Percentiles rank a stretch among this genome's conserved stretches.
These are phyloP conservation scores for Talaromyces adpressus DNA, from an alignment of 495 filamentous ascomycete species.

Conservation along the genomic window DNA sequence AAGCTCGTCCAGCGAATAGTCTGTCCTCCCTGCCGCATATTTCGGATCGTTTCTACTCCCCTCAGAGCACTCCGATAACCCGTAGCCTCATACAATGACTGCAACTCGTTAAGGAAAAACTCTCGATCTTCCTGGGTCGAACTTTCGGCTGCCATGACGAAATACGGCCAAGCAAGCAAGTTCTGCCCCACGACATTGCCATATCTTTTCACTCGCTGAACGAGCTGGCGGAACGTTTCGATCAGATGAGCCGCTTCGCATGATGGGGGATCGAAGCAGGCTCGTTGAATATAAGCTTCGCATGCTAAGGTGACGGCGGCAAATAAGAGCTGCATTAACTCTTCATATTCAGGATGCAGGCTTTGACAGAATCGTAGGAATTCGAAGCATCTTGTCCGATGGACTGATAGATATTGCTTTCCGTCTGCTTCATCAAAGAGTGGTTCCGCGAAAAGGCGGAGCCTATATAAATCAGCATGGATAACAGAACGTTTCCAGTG, in stretches of 20 bases:
- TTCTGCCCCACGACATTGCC: constrained; percentile 2
- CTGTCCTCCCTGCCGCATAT: not conserved
- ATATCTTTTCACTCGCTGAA: not conserved
- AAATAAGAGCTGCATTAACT: not conserved
- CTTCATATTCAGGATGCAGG: not conserved
- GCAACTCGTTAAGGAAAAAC: not conserved
- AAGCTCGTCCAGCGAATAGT: constrained; percentile 11
- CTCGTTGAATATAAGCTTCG: not conserved
- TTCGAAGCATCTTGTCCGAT: not conserved
- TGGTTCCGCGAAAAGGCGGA: not conserved
- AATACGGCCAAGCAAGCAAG: constrained; percentile 9
- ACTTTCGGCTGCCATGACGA: constrained; percentile 9
- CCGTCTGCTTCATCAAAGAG: not conserved
- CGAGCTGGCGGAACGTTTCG: not conserved
- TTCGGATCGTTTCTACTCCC: not conserved
- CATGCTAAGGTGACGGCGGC: not conserved
- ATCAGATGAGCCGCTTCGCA: not conserved
- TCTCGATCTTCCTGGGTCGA: not conserved
- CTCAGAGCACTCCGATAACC: not conserved
- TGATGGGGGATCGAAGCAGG: not conserved
- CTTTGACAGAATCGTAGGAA: not conserved
- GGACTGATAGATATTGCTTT: not conserved
- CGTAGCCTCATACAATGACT: not conserved
- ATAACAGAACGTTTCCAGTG: not conserved
- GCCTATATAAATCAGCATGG: not conserved